Conservation (phyloP, 768 basidiomycete species). For the Suillus plorans region DNA sequence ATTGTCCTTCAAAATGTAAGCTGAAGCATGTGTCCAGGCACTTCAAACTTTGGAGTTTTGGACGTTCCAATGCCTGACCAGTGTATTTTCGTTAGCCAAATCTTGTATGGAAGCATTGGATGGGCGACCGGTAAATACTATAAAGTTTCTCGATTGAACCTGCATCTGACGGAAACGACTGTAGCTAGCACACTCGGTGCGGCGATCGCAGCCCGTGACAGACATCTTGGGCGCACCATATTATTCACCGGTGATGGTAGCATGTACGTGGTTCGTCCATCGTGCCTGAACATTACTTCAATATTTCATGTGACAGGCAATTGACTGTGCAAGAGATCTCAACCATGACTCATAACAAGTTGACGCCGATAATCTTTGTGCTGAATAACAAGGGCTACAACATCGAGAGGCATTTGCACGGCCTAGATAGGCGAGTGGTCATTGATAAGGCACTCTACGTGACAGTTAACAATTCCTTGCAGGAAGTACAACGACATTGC, state of each 20-base stretch:
- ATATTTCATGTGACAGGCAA: constrained; percentile 45
- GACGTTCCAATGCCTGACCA: constrained; percentile 78
- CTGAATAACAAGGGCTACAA: constrained; percentile 84
- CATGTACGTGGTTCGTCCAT: constrained; percentile 44
- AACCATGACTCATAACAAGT: constrained; percentile 70
- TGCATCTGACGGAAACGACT: background rate
- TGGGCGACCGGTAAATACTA: constrained; percentile 68
- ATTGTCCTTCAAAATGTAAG: background rate
- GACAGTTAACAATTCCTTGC: constrained; percentile 7
- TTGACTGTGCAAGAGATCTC: constrained; percentile 81
- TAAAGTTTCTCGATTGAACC: background rate
- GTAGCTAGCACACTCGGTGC: constrained; percentile 70
- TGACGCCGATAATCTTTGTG: constrained; percentile 84
- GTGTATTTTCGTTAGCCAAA: constrained; percentile 66
- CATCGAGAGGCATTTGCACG: constrained; percentile 81
- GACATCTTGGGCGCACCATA: constrained; percentile 63
- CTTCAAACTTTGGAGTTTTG: constrained; percentile 82
- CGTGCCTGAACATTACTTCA: constrained; percentile 7
- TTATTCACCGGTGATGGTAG: constrained; percentile 87
- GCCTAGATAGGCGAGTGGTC: constrained; percentile 46
- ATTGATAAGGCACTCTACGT: background rate
- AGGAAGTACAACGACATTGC: constrained; percentile 87
- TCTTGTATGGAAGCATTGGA: constrained; percentile 92
- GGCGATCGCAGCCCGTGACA: constrained; percentile 74
- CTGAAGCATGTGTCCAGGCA: constrained; percentile 40